Base-by-base conservation (phyloP, 164 flowering plant species). In the Vitis cinerea region DNA sequence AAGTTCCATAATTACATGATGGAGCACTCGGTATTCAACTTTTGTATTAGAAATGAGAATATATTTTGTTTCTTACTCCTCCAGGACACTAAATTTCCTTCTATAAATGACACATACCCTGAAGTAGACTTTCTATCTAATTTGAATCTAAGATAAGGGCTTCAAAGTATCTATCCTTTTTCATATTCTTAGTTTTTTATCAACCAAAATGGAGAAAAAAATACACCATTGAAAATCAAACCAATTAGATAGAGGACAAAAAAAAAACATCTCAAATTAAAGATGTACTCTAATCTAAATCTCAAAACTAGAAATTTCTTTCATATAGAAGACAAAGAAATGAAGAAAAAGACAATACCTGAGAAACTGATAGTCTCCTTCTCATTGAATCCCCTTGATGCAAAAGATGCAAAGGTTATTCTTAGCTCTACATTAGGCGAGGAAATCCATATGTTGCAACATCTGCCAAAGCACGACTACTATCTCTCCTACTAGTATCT, bases 401-500 rank as follows among this genome's bases (percentile, higher is more conserved):
- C 69, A 63, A 86, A 86, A 30, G 76, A 60, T 13, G 74, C 59
- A 37, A 83, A 78, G 14, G 73, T 75, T 27, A 50, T 71, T 1
- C 69, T 5, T 5, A 83, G 74, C 66, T 78, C 72, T 14, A 75
- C 82, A 19, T 63, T 37, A 9, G 87, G 90, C 50, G 79, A 70
- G 44, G 88, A 88, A 67, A 89, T 83, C 66, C 83, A 9, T 23
- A 4, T 3, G 69, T 50, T 9, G 87, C 87, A 7, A 56, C 49
- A 2, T 77, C 75, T 0, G 55, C 16, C 58, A 19, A 84, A 56
- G 85, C 37, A 9, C 14, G 12, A 10, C 8, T 15, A 52, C 89
- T 76, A 74, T 88, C 93, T 72, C 77, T 76, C 78, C 89, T 78
- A 9, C 91, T 87, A 19, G 90, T 87, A 37, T 10, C 29, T 59